phyloP scores from a whole-genome alignment of 163 green algal genomes.

The Trebouxia gelatinosa region DNA sequence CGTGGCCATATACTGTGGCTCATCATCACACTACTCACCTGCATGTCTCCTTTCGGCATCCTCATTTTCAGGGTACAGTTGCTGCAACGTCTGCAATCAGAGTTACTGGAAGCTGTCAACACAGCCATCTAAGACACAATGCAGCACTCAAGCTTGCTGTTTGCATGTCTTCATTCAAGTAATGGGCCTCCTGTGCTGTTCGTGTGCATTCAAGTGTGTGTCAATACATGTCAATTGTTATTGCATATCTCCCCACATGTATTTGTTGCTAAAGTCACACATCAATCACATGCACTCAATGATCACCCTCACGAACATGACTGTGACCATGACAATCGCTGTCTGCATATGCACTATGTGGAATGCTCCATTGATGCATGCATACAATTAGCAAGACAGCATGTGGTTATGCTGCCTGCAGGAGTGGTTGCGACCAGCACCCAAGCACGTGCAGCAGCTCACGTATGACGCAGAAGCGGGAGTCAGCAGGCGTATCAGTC shows the following conservation, averaged over 20 bases:
- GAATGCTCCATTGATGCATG: neutral
- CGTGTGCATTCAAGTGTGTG: no score
- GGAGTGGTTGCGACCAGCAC: neutral
- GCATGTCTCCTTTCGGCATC: constrained; percentile 45
- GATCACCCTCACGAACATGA: no score
- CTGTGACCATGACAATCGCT: neutral
- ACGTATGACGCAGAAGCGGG: neutral
- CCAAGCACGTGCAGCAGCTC: neutral
- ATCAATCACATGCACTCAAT: no score
- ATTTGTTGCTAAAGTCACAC: no score
- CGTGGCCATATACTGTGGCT: constrained; percentile 41
- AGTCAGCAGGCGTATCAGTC: neutral
- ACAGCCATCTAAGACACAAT: neutral
- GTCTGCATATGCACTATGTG: neutral
- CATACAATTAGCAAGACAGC: neutral
- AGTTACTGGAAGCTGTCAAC: neutral
- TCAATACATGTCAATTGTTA: neutral
- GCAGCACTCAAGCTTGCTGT: neutral
- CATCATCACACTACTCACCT: constrained; percentile 41
- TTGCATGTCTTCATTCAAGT: no score
- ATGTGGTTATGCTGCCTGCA: neutral
- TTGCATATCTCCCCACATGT: no score
- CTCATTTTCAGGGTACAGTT: constrained; percentile 31
- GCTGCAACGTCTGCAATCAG: neutral
- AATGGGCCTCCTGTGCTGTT: no score